A percentile compares a stretch with the other conserved stretches of the same genome.
Conservation (phyloP, 192 early-diverging fungal genomes). For the Coemansia sp. region DNA sequence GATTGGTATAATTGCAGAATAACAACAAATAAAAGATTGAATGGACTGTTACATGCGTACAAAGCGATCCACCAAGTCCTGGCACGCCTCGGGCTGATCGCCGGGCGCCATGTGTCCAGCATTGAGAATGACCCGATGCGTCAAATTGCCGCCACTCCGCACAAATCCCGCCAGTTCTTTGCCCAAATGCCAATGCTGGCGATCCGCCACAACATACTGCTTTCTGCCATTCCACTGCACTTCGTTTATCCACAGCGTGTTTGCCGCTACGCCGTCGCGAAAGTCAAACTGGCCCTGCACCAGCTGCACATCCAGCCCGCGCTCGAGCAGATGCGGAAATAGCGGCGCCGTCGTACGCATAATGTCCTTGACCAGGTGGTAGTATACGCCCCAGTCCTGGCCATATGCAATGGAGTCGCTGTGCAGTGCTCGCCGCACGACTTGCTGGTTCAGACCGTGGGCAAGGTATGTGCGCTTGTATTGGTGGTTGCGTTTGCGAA, state of each 20-base stretch:
- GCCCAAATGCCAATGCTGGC: slow-evolving; percentile 48
- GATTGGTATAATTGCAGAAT: neutral
- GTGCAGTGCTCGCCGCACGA: slow-evolving; percentile 63
- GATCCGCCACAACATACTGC: slow-evolving; percentile 56
- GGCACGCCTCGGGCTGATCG: slow-evolving; percentile 59
- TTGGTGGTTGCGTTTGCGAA: slow-evolving; percentile 61
- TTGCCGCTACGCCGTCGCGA: slow-evolving; percentile 70
- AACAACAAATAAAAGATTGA: neutral
- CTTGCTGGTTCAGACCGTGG: slow-evolving; percentile 56
- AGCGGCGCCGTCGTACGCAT: slow-evolving; percentile 63
- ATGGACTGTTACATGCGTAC: neutral
- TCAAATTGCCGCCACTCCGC: slow-evolving; percentile 56
- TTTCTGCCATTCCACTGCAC: slow-evolving; percentile 51
- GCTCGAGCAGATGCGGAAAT: slow-evolving; percentile 59
- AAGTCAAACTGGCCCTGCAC: slow-evolving; percentile 85
- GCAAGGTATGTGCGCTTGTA: slow-evolving; percentile 67
- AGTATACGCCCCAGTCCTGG: slow-evolving; percentile 58
- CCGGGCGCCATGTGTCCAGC: slow-evolving; percentile 75
- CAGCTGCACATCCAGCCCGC: slow-evolving; percentile 57
- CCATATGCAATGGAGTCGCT: slow-evolving; percentile 50
- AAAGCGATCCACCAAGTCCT: slow-evolving; percentile 42
- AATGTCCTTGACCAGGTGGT: slow-evolving; percentile 59
- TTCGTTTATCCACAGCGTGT: slow-evolving; percentile 67
- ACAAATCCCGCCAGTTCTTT: slow-evolving; percentile 61
- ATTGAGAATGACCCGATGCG: slow-evolving; percentile 60